Evolutionary conservation across 73 alveolate species (phyloP).

Genomic region (Tetrahymena thermophila): DNA sequence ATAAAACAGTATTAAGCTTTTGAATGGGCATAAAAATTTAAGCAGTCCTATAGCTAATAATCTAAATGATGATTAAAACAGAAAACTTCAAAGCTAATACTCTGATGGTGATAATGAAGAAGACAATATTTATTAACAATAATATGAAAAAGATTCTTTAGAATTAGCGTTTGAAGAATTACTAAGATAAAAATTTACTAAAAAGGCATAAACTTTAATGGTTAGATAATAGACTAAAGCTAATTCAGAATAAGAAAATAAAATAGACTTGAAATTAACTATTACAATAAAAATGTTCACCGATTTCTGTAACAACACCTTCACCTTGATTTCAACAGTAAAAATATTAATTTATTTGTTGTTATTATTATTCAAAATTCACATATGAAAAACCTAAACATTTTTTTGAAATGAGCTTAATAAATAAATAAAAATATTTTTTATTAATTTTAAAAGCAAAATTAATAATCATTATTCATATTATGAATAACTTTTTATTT

Average conservation of each 20-base stretch:
- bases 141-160: neutral
- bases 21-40: neutral
- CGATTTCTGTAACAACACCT: neutral
- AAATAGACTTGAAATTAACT: neutral
- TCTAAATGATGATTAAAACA: neutral
- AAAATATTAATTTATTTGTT: neutral
- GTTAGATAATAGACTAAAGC: neutral
- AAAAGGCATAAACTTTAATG: neutral
- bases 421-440: too few species aligned
- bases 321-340: neutral
- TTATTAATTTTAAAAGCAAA: too few species aligned
- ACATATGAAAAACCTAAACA: too few species aligned
- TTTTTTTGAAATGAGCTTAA: too few species aligned
- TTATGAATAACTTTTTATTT: too few species aligned
- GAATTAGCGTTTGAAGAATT: neutral
- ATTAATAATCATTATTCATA: too few species aligned
- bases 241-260: neutral
- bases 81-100: neutral
- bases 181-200: neutral
- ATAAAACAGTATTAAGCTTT: neutral
- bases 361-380: neutral
- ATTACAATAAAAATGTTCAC: neutral
- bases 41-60: neutral
- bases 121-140: too few species aligned
- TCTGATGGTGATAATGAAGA: neutral